Evolutionary conservation across 2,329 filamentous ascomycete genomes (phyloP).

Genomic region (Aureobasidium subglaciale): DNA sequence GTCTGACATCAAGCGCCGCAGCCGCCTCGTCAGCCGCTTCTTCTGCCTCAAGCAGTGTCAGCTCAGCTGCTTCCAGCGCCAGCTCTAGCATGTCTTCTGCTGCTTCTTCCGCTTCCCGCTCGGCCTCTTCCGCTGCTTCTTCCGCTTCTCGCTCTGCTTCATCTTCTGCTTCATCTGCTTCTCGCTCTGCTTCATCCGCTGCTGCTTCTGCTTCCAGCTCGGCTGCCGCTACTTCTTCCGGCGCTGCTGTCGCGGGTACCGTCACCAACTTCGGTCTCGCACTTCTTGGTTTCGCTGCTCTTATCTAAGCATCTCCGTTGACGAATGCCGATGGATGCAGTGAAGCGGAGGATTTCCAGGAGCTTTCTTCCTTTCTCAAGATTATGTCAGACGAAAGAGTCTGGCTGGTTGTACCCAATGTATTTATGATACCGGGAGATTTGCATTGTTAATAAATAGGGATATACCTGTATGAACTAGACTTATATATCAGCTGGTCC

Average conservation of each 20-base stretch:
- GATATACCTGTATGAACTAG: not conserved
- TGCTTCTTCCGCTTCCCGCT: constrained; percentile 6
- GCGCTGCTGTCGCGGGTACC: constrained; percentile 2
- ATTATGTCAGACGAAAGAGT: not conserved
- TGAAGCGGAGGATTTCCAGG: too few species aligned
- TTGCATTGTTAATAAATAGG: not conserved
- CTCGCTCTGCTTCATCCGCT: not conserved
- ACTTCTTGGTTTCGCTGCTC: constrained; percentile 2
- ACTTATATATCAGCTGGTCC: not conserved
- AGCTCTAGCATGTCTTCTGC: not conserved
- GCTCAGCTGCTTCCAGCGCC: not conserved
- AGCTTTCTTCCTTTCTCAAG: not conserved
- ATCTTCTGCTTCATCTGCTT: not conserved
- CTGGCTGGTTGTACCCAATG: not conserved
- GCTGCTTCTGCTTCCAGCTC: constrained; percentile 5
- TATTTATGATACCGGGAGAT: not conserved
- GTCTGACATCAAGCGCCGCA: constrained; percentile 9
- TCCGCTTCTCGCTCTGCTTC: not conserved
- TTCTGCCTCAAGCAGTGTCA: constrained; percentile 4
- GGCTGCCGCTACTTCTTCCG: not conserved
- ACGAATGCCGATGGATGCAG: not conserved
- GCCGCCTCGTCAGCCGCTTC: constrained; percentile 5
- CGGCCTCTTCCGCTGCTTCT: not conserved
- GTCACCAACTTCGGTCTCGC: constrained; percentile 5
- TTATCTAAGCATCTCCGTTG: not conserved